Evolutionary conservation across 2,329 filamentous ascomycete species (phyloP).

Genomic region (Didymella arachidicola): DNA sequence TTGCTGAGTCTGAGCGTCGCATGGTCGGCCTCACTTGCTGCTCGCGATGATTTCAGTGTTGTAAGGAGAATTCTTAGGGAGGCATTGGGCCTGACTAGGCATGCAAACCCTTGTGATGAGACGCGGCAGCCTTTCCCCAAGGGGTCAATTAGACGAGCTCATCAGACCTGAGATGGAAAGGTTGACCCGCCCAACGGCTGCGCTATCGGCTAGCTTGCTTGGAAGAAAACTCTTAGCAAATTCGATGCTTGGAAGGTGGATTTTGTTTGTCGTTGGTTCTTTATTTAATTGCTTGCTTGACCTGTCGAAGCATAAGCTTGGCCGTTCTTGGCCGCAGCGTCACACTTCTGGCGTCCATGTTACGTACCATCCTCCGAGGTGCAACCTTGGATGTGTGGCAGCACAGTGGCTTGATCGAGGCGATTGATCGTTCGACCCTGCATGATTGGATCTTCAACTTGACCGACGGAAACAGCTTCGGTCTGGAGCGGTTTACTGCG

Average conservation of each 20-base stretch:
- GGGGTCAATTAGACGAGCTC: background rate
- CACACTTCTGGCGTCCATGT: slow-evolving; percentile 8
- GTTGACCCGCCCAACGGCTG: background rate
- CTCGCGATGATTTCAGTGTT: slow-evolving; percentile 20
- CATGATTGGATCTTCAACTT: slow-evolving; percentile 15
- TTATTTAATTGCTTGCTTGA: slow-evolving; percentile 20
- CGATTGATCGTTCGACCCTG: slow-evolving; percentile 8
- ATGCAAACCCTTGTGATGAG: slow-evolving; percentile 18
- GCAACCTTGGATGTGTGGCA: slow-evolving; percentile 13
- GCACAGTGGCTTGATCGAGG: slow-evolving; percentile 6
- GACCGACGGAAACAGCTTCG: slow-evolving; percentile 17
- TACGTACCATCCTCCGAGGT: slow-evolving; percentile 25
- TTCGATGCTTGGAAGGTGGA: slow-evolving; percentile 14
- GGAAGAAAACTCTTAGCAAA: slow-evolving; percentile 13
- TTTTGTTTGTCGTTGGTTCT: slow-evolving; percentile 22
- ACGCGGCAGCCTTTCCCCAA: slow-evolving; percentile 13
- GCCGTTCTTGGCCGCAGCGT: slow-evolving; percentile 21
- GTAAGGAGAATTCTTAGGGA: slow-evolving; percentile 19
- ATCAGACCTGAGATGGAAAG: background rate
- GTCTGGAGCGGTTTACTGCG: slow-evolving; percentile 17
- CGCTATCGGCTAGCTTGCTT: slow-evolving; percentile 12
- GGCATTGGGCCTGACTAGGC: slow-evolving; percentile 15
- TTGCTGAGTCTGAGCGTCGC: slow-evolving; percentile 14
- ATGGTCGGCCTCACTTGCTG: slow-evolving; percentile 17
- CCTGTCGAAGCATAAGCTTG: slow-evolving; percentile 16